Percentiles rank a stretch among this genome's conserved stretches.
These are phyloP conservation scores for Exserohilum turcica DNA, from an alignment of 2,329 filamentous ascomycete species.

Conservation along the genomic window DNA sequence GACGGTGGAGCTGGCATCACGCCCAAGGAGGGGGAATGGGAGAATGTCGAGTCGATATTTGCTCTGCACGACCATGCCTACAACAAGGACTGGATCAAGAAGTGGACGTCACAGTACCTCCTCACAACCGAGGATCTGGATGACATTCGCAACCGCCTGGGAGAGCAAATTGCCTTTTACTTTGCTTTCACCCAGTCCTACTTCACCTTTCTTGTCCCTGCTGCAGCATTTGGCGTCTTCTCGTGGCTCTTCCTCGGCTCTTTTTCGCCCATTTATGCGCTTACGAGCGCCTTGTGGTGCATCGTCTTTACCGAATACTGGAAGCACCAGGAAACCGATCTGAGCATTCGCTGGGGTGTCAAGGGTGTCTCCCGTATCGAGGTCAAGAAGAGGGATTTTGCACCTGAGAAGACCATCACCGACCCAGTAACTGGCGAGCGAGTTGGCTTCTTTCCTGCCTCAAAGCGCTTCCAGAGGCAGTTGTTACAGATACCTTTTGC, in stretches of 20 bases:
- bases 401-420: slow-evolving; percentile 74
- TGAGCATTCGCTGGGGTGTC: slow-evolving; percentile 87
- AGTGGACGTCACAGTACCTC: slow-evolving; percentile 55
- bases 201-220: slow-evolving; percentile 82
- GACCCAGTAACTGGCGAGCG: slow-evolving; percentile 84
- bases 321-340: slow-evolving; percentile 89
- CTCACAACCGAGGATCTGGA: slow-evolving; percentile 56
- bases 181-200: slow-evolving; percentile 94
- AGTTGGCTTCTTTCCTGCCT: slow-evolving; percentile 74
- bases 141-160: slow-evolving; percentile 57
- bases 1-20: slow-evolving; percentile 59
- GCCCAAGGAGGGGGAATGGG: slow-evolving; percentile 57
- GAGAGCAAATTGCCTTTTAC: slow-evolving; percentile 80
- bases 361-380: slow-evolving; percentile 83
- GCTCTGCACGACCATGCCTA: slow-evolving; percentile 57
- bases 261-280: slow-evolving; percentile 81
- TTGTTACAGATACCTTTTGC: slow-evolving; percentile 85
- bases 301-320: slow-evolving; percentile 92
- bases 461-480: slow-evolving; percentile 76
- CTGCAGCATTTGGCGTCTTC: slow-evolving; percentile 75
- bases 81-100: slow-evolving; percentile 61
- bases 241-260: slow-evolving; percentile 83
- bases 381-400: slow-evolving; percentile 75
- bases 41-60: slow-evolving; percentile 57
- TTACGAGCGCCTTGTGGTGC: slow-evolving; percentile 80